Base-by-base conservation (phyloP, 441 rosid genomes). In the Mallotus japonicus region DNA sequence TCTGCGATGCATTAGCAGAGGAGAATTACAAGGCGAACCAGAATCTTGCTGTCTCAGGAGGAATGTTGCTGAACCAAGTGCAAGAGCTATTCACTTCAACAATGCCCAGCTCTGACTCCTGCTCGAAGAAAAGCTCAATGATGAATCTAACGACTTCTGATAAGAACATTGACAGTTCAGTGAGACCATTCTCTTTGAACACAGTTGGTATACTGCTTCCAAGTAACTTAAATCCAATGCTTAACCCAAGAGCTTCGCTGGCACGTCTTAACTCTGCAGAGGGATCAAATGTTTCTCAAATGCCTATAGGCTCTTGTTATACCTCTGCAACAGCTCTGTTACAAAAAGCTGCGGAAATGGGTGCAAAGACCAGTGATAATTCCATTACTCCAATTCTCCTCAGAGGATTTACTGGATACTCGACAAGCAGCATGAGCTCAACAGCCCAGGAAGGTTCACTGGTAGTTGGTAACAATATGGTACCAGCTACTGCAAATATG, bases 291-390 rank as follows among this genome's bases (percentile, higher is more conserved):
- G 59, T 79, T 63, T 65, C 81, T 55, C 51, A 74, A 11, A 55
- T 75, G 63, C 71, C 70, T 19, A 59, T 65, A 13, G 81, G 79
- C 22, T 78, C 84, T 17, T 65, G 77, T 40, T 79, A 73, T 74
- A 79, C 84, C 6, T 87, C 89, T 17, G 89, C 93, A 61, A 89
- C 88, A 15, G 91, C 93, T 13, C 73, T 85, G 74, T 68, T 86
- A 55, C 88, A 87, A 77, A 84, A 82, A 78, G 88, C 88, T n/a
- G 84, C 91, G 16, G 87, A 85, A 78, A 87, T 86, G 87, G 91
- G 87, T 28, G 79, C 87, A 6, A 87, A 82, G 75, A 82, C 80
- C 69, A 87, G 91, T 22, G 91, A 87, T 51, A 76, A 74, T 49
- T 62, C 84, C 5, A 82, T 80, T 7, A 61, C 88, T 44, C 89